Conservation (phyloP, 164 flowering plant species). For the Nelumbo lutea region DNA sequence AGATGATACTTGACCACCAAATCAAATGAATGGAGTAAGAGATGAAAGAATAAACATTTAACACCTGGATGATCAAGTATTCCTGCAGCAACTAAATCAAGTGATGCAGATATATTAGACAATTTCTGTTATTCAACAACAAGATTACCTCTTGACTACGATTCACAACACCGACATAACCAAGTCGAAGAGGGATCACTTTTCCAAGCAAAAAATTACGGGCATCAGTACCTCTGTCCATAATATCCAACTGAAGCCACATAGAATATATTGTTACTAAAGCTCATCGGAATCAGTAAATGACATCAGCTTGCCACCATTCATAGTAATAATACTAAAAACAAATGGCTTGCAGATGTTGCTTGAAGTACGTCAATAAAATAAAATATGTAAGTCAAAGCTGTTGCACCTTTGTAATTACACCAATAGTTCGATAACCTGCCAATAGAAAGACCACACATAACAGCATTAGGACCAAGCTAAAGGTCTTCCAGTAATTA, state of each 20-base stretch:
- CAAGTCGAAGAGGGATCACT: slow-evolving; percentile 38
- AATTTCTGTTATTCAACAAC: background rate
- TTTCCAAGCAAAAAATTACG: slow-evolving; percentile 37
- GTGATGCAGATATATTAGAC: background rate
- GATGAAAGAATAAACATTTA: no score
- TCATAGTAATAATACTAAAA: no score
- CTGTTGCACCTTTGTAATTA: slow-evolving; percentile 31
- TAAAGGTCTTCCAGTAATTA: no score
- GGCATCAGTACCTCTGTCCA: slow-evolving; percentile 39
- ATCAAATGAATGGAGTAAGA: no score
- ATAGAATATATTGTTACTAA: background rate
- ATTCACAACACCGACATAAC: slow-evolving; percentile 39
- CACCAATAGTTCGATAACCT: slow-evolving; percentile 42
- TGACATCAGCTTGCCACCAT: background rate
- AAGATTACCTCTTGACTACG: slow-evolving; percentile 34
- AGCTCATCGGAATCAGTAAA: slow-evolving; percentile 5
- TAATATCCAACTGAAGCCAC: slow-evolving; percentile 30
- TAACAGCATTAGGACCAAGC: background rate
- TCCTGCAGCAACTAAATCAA: background rate
- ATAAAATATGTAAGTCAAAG: background rate
- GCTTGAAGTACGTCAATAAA: background rate
- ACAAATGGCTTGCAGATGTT: background rate
- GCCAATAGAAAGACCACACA: slow-evolving; percentile 10
- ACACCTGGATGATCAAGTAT: background rate
- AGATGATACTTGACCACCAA: no score